Evolutionary conservation across 192 early-diverging fungal species (phyloP).

Genomic region (Backusella australiensis): DNA sequence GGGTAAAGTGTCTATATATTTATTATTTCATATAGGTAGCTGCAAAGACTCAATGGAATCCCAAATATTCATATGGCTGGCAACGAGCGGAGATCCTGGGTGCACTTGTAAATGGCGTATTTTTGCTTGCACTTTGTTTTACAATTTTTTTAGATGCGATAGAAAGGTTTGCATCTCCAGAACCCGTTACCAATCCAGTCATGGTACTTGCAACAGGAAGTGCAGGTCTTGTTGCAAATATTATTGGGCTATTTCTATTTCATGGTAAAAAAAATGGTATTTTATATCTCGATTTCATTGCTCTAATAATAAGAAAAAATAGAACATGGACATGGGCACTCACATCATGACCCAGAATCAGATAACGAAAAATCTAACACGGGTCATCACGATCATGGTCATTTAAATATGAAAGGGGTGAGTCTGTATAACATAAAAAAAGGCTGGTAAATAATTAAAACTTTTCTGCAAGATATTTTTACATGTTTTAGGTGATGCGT

Average conservation of each 20-base stretch:
- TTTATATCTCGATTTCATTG: neutral
- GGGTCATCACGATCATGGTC: slow-evolving; percentile 26
- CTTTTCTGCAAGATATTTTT: slow-evolving; percentile 62
- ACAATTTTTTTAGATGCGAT: slow-evolving; percentile 86
- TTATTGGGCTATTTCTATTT: slow-evolving; percentile 81
- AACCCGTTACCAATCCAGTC: slow-evolving; percentile 68
- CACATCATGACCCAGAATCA: slow-evolving; percentile 35
- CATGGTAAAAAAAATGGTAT: slow-evolving; percentile 47
- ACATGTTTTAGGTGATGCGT: slow-evolving; percentile 88
- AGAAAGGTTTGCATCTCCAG: slow-evolving; percentile 72
- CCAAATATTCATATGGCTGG: slow-evolving; percentile 84
- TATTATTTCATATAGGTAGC: slow-evolving; percentile 47
- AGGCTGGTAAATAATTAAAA: neutral
- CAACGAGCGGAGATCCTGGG: slow-evolving; percentile 91
- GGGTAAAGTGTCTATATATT: neutral
- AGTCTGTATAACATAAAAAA: neutral
- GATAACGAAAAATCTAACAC: slow-evolving; percentile 28
- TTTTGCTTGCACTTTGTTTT: slow-evolving; percentile 88
- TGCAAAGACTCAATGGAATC: slow-evolving; percentile 50
- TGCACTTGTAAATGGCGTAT: slow-evolving; percentile 90
- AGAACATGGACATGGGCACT: slow-evolving; percentile 57
- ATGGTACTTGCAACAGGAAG: slow-evolving; percentile 77
- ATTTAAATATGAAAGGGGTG: slow-evolving; percentile 55
- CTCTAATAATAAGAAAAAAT: neutral
- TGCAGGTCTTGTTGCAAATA: slow-evolving; percentile 75